Conservation (phyloP, 2,329 filamentous ascomycete species). For the Echinosphaeria canescens region DNA sequence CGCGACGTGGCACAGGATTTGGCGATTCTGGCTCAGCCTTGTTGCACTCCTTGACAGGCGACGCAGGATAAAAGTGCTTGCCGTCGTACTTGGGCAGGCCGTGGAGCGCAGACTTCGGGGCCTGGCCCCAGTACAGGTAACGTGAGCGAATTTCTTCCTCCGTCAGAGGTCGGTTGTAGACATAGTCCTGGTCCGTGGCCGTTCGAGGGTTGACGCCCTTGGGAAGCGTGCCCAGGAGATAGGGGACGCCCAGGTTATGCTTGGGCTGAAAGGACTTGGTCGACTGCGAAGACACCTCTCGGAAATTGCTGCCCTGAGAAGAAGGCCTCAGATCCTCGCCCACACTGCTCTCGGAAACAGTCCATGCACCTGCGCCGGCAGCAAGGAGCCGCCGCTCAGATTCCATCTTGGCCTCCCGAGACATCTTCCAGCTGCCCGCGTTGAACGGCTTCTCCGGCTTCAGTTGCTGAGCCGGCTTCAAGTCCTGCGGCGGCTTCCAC, state of each 20-base stretch:
- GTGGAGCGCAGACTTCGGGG: slow-evolving; percentile 22
- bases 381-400: slow-evolving; percentile 2
- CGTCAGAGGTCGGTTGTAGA: slow-evolving; percentile 33
- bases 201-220: slow-evolving; percentile 17
- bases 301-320: too few species aligned
- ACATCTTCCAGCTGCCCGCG: too few species aligned
- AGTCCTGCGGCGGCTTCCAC: too few species aligned
- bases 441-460: too few species aligned
- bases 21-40: too few species aligned
- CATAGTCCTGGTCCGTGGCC: slow-evolving; percentile 22
- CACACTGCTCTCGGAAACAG: too few species aligned
- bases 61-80: slow-evolving; percentile 39
- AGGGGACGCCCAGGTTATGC: slow-evolving; percentile 18
- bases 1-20: too few species aligned
- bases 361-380: slow-evolving; percentile 1
- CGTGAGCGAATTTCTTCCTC: slow-evolving; percentile 35
- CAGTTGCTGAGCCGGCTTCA: too few species aligned
- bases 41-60: slow-evolving; percentile 23
- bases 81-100: slow-evolving; percentile 42
- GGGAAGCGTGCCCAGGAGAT: slow-evolving; percentile 30
- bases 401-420: slow-evolving; percentile 4
- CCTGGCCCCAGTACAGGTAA: slow-evolving; percentile 36
- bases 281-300: too few species aligned
- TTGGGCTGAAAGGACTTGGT: too few species aligned
- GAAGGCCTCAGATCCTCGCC: too few species aligned